Base-by-base conservation (phyloP, 805 yeast species). In the Saturnispora kantuleensis region DNA sequence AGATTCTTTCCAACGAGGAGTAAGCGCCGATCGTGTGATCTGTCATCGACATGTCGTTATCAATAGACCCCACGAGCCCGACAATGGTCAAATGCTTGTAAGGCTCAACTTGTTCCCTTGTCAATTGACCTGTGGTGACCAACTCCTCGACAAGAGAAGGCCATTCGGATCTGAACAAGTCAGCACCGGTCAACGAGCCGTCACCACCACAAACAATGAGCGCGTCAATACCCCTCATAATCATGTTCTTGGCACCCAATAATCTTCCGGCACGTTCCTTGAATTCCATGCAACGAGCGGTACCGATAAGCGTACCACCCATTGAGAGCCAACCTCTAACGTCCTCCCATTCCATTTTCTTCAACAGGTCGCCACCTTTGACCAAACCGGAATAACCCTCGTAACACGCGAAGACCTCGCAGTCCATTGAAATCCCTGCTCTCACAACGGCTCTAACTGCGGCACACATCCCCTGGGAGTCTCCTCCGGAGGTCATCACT, bases 401-500 rank as follows among this genome's bases (percentile, higher is more conserved):
- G 61, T 77, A 81, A 40, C 94, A 79, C 26, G 94, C 97, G 57
- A 73, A 93, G 29, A 88, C 90, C 51, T 88, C 94, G 68, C 97
- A 93, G 13, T 84, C 89, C 47, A 79, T 72, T 68, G 71, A 77
- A 51, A 93, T 86, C 50, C 95, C 96, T 2, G 96, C 78, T 56
- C 98, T 76, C 8, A 90, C 96, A 47, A 93, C 95, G 0, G 97
- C 95, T 51, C 98, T 74, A 7, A 93, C 98, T 26, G 81, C 85
- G 4, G 97, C 90, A 65, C 88, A 87, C 98, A 93, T 93, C 57
- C 99, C 99, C 29, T 94, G 98, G 43, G 97, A 84, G 62, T 93
- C 99, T 65, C 99, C 98, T 55, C 98, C 98, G 1, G 96, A 86
- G 5, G 97, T 93, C 90, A 93, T 88, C 41, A 93, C 93, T 4